Percentiles rank a stretch among this genome's conserved stretches.
These are phyloP conservation scores for Allantophomopsis lycopodina DNA, from an alignment of 2,329 filamentous ascomycete genomes.

Conservation along the genomic window DNA sequence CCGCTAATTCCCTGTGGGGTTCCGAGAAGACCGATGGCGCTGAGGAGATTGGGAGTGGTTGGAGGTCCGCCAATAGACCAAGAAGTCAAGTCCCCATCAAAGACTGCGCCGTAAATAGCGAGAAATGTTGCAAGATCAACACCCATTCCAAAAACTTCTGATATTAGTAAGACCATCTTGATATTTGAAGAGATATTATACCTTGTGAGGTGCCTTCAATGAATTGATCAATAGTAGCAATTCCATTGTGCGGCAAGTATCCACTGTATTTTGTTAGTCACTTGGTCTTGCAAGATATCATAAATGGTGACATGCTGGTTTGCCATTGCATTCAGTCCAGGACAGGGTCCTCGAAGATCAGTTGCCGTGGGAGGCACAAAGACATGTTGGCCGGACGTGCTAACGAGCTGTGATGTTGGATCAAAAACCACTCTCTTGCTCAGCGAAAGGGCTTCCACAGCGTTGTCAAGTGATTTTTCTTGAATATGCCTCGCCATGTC, in stretches of 20 bases:
- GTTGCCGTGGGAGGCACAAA: conserved; percentile 7
- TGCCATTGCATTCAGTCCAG: conserved; percentile 15
- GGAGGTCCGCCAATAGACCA: too few relatives aligned
- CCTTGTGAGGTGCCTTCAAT: too few relatives aligned
- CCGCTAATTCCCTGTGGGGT: conserved; percentile 31
- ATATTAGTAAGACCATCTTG: neutral
- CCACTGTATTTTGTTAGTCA: conserved; percentile 4
- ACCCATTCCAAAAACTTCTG: conserved; percentile 29
- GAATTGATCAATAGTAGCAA: conserved; percentile 9
- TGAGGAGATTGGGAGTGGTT: conserved; percentile 9
- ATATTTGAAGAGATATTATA: too few relatives aligned
- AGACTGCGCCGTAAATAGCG: conserved; percentile 27
- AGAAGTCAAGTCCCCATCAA: conserved; percentile 27
- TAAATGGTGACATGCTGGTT: conserved; percentile 9
- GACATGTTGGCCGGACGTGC: conserved; percentile 6
- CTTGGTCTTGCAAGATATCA: too few relatives aligned
- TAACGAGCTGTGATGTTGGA: conserved; percentile 10
- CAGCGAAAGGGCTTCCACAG: neutral
- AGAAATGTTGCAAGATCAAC: conserved; percentile 24
- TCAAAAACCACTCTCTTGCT: conserved; percentile 2
- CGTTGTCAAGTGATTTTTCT: neutral
- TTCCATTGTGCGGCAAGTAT: conserved; percentile 24
- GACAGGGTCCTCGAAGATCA: conserved; percentile 9
- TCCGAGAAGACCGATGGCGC: conserved; percentile 14
- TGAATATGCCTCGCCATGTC: neutral